These are phyloP conservation scores for Diaporthe eres DNA, from an alignment of 2,329 filamentous ascomycete species.

Conservation along the genomic window DNA sequence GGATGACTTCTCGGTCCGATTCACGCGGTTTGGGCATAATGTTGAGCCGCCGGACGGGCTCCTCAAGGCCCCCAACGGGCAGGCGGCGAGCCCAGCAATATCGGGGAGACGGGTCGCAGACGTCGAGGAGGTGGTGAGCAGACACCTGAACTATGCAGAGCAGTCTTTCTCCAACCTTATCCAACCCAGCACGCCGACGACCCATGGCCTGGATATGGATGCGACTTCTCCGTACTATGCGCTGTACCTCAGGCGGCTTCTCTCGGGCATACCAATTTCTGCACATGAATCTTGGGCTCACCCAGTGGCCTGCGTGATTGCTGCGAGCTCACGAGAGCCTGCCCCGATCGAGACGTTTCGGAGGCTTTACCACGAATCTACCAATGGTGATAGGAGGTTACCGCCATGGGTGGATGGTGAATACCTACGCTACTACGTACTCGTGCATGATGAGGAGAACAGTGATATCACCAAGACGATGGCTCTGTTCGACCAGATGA, in stretches of 20 bases:
- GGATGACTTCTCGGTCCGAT: slow-evolving; percentile 92
- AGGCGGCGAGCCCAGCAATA: slow-evolving; percentile 44
- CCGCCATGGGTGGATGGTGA: slow-evolving; percentile 92
- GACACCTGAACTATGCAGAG: slow-evolving; percentile 84
- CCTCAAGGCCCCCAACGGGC: slow-evolving; percentile 50
- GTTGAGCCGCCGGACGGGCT: slow-evolving; percentile 63
- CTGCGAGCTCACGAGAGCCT: slow-evolving; percentile 90
- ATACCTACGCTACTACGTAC: slow-evolving; percentile 94
- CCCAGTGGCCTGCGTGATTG: slow-evolving; percentile 93
- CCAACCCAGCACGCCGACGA: slow-evolving; percentile 56
- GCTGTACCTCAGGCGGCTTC: slow-evolving; percentile 84
- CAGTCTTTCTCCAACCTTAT: slow-evolving; percentile 61
- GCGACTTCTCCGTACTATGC: slow-evolving; percentile 84
- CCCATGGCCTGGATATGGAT: slow-evolving; percentile 60
- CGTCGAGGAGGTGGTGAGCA: slow-evolving; percentile 85
- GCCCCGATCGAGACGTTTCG: slow-evolving; percentile 89
- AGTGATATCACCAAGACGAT: slow-evolving; percentile 94
- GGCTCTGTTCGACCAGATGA: slow-evolving; percentile 97
- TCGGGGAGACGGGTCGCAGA: slow-evolving; percentile 69
- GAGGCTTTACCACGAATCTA: slow-evolving; percentile 87
- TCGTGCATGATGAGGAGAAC: slow-evolving; percentile 95
- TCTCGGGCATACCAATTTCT: slow-evolving; percentile 83
- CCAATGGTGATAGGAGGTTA: slow-evolving; percentile 78
- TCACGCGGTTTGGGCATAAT: slow-evolving; percentile 78
- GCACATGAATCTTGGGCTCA: slow-evolving; percentile 95